A percentile compares a stretch with the other conserved stretches of the same genome.
These are phyloP conservation scores for Talaromyces sp. DNA, from an alignment of 2,329 filamentous ascomycete species.

Conservation along the genomic window DNA sequence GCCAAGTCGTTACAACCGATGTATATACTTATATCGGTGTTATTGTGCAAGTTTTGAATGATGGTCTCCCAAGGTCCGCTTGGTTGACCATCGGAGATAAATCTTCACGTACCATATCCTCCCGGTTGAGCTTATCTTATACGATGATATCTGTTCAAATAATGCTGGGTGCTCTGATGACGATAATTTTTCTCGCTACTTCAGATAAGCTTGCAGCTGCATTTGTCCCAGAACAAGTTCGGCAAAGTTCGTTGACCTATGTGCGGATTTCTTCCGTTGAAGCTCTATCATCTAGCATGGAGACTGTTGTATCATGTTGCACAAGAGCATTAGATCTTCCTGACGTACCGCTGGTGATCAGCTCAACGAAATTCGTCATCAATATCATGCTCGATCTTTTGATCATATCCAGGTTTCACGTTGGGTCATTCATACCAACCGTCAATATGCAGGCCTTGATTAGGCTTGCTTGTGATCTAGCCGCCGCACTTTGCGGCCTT, in stretches of 20 bases:
- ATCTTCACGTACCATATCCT: slow-evolving; percentile 48
- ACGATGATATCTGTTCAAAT: neutral
- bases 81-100: slow-evolving; percentile 68
- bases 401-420: slow-evolving; percentile 63
- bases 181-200: slow-evolving; percentile 52
- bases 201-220: slow-evolving; percentile 53
- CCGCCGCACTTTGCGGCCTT: slow-evolving; percentile 55
- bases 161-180: slow-evolving; percentile 44
- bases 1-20: slow-evolving; percentile 61
- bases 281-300: no score
- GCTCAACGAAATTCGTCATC: slow-evolving; percentile 58
- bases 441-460: slow-evolving; percentile 64
- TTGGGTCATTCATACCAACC: slow-evolving; percentile 52
- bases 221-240: no score
- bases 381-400: slow-evolving; percentile 67
- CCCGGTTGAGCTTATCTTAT: slow-evolving; percentile 58
- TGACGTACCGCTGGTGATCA: slow-evolving; percentile 66
- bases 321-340: slow-evolving; percentile 66
- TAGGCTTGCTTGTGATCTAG: slow-evolving; percentile 59
- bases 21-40: slow-evolving; percentile 67
- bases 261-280: no score
- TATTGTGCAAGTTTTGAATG: slow-evolving; percentile 66
- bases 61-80: slow-evolving; percentile 65
- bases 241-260: no score
- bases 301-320: slow-evolving; percentile 45